These are phyloP conservation scores for Ligustrum vulgare DNA, from an alignment of 257 asterid genomes.

Conservation along the genomic window DNA sequence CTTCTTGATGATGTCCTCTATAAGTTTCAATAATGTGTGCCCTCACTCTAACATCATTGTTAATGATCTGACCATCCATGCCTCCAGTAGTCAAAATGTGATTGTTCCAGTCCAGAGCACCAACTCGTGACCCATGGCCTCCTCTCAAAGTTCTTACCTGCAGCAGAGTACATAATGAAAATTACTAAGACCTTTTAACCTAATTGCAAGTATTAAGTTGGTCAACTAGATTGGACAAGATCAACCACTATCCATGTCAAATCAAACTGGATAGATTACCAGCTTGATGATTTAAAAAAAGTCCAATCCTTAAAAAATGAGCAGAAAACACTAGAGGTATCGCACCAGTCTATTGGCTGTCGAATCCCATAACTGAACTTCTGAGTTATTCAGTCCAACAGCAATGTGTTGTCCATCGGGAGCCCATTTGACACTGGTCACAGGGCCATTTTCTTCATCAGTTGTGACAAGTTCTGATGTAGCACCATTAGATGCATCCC, in stretches of 20 bases:
- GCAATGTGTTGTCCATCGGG: constrained; percentile 88
- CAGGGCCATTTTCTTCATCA: constrained; percentile 83
- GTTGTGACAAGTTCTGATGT: constrained; percentile 79
- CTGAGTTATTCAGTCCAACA: constrained; percentile 79
- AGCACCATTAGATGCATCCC: constrained; percentile 85
- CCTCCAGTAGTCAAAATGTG: constrained; percentile 92
- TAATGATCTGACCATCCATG: constrained; percentile 79
- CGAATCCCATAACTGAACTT: constrained; percentile 93
- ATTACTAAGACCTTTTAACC: background rate
- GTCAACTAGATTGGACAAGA: background rate
- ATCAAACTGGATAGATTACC: background rate
- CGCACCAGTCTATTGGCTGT: constrained; percentile 71
- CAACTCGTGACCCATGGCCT: constrained; percentile 69
- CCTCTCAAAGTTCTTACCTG: constrained; percentile 87
- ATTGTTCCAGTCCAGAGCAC: constrained; percentile 90
- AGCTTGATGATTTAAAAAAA: background rate
- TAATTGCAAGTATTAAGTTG: background rate
- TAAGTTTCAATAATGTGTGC: constrained; percentile 65
- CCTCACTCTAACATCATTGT: constrained; percentile 84
- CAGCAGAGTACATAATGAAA: constrained; percentile 21
- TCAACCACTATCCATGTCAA: background rate
- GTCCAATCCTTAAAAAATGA: background rate
- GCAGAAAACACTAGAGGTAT: constrained; percentile 6
- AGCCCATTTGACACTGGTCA: constrained; percentile 92
- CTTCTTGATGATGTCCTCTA: constrained; percentile 88